A percentile compares a stretch with the other conserved stretches of the same genome.
These are phyloP conservation scores for Zangia roseola DNA, from an alignment of 768 basidiomycete genomes.

Conservation along the genomic window DNA sequence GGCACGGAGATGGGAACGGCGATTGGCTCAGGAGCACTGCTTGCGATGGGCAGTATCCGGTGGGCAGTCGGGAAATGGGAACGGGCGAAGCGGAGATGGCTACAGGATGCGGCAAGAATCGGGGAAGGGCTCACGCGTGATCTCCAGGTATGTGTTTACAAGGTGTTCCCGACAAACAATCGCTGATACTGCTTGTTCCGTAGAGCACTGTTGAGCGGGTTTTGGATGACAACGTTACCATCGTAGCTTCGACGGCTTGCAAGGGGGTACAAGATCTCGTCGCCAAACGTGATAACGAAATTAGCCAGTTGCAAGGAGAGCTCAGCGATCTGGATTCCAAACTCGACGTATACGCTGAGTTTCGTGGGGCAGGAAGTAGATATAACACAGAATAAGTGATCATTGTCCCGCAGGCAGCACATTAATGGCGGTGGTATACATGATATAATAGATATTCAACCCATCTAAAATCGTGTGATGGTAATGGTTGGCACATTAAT, in stretches of 20 bases:
- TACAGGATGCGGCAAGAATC: conserved; percentile 63
- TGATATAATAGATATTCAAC: conserved; percentile 21
- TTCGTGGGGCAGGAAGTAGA: conserved; percentile 10
- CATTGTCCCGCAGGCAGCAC: conserved; percentile 1
- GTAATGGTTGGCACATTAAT: conserved; percentile 26
- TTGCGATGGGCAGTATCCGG: conserved; percentile 47
- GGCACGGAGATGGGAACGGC: conserved; percentile 57
- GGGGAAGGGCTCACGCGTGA: conserved; percentile 64
- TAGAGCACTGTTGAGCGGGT: conserved; percentile 48
- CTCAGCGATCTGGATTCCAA: conserved; percentile 40
- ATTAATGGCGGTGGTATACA: conserved; percentile 27
- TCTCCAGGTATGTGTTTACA: conserved; percentile 45
- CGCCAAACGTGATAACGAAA: conserved; percentile 42
- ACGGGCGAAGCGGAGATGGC: conserved; percentile 62
- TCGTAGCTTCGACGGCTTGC: conserved; percentile 52
- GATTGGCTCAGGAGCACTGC: conserved; percentile 56
- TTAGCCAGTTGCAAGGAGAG: conserved; percentile 43
- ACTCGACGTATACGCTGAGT: conserved; percentile 18
- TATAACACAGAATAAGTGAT: conserved; percentile 16
- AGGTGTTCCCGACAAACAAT: background rate
- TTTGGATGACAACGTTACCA: conserved; percentile 51
- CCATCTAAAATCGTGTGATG: conserved; percentile 24
- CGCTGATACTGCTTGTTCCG: conserved; percentile 1
- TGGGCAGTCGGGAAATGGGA: conserved; percentile 73
- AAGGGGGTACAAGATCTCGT: conserved; percentile 42